phyloP scores from a whole-genome alignment of 306 rosid genomes.

The Ziziphus jujuba region DNA sequence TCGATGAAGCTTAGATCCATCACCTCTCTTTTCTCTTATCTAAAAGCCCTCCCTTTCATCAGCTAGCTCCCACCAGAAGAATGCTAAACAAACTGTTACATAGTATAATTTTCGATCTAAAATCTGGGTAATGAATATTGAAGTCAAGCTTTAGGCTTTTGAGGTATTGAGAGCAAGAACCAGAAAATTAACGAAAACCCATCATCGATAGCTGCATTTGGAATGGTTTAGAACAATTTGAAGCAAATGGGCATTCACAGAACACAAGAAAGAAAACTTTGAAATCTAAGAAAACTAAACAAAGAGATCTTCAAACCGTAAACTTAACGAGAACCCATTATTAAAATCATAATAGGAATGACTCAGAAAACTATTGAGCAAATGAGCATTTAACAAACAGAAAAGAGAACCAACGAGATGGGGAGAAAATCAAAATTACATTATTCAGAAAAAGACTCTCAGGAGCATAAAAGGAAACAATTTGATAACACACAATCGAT shows the following conservation, averaged over 20 bases:
- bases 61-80: conserved; percentile 25
- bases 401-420: conserved; percentile 19
- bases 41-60: conserved; percentile 33
- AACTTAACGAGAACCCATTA: conserved; percentile 75
- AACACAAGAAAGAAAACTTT: conserved; percentile 18
- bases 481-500: conserved; percentile 20
- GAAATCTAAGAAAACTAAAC: conserved; percentile 16
- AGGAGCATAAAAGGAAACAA: conserved; percentile 7
- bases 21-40: conserved; percentile 23
- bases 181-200: conserved; percentile 58
- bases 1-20: conserved; percentile 46
- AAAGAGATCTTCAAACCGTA: conserved; percentile 9
- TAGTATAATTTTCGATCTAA: conserved; percentile 33
- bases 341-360: conserved; percentile 30
- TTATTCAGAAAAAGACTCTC: conserved; percentile 35
- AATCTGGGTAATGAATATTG: conserved; percentile 22
- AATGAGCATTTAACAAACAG: conserved; percentile 41
- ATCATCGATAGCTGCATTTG: conserved; percentile 51
- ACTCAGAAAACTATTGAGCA: conserved; percentile 47
- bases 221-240: conserved; percentile 28
- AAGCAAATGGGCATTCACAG: conserved; percentile 43
- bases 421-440: conserved; percentile 51
- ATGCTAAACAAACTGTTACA: conserved; percentile 35
- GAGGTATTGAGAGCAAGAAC: conserved; percentile 29
- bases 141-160: conserved; percentile 25